Percentiles rank a stretch among this genome's conserved stretches.
Evolutionary conservation across 257 asterid genomes (phyloP).

Genomic region (Ophiorrhiza pumila): DNA sequence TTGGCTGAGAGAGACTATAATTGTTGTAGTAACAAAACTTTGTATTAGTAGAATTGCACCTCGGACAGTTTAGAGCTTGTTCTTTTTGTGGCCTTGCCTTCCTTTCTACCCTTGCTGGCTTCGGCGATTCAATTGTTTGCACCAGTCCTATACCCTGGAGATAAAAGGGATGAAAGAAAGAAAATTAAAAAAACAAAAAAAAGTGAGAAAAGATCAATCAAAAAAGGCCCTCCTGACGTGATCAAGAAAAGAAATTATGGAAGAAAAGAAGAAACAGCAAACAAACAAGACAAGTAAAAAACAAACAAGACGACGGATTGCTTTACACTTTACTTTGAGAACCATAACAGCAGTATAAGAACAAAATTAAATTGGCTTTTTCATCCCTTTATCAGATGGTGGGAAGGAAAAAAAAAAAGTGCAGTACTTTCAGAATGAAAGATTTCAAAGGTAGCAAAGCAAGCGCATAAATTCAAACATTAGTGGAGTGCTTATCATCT

Average conservation of each 20-base stretch:
- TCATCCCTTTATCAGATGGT: slow-evolving; percentile 35
- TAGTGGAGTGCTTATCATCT: slow-evolving; percentile 43
- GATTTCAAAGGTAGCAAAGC: slow-evolving; percentile 13
- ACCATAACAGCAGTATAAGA: slow-evolving; percentile 15
- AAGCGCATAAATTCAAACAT: slow-evolving; percentile 27
- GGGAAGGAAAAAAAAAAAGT: slow-evolving; percentile 23
- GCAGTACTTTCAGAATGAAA: slow-evolving; percentile 22
- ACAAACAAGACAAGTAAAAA: slow-evolving; percentile 28
- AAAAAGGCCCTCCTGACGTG: not conserved
- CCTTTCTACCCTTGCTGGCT: slow-evolving; percentile 24
- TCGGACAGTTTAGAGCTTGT: slow-evolving; percentile 67
- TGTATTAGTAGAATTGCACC: slow-evolving; percentile 81
- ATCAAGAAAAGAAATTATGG: slow-evolving; percentile 11
- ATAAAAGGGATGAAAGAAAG: not conserved
- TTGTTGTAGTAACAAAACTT: slow-evolving; percentile 89
- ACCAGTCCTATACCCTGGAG: slow-evolving; percentile 44
- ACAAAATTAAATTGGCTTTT: slow-evolving; percentile 26
- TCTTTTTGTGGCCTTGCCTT: slow-evolving; percentile 71
- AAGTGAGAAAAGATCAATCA: not conserved
- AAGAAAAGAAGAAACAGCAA: slow-evolving; percentile 20
- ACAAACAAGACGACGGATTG: slow-evolving; percentile 1
- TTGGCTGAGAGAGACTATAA: slow-evolving; percentile 77
- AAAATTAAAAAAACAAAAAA: not conserved
- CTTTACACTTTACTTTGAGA: slow-evolving; percentile 5
- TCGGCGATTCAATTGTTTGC: slow-evolving; percentile 35